Evolutionary conservation across 345 rosid genomes (phyloP).

Genomic region (Crucihimalaya himalaica): DNA sequence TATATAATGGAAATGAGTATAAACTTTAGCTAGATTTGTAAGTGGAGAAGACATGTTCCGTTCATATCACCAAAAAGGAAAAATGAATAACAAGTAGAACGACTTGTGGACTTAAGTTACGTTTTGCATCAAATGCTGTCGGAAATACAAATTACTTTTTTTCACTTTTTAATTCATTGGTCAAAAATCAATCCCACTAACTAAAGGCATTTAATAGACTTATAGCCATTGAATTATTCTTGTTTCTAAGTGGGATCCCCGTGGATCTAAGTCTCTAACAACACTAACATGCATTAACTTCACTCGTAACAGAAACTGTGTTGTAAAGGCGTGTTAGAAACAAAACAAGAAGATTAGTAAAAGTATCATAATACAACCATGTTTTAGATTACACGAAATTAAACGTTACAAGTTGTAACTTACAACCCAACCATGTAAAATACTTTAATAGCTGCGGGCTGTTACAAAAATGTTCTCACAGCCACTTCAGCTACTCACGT

Average conservation of each 20-base stretch:
- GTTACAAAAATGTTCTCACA: conserved; percentile 41
- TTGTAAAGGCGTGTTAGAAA: not conserved
- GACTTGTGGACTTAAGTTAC: conserved; percentile 29
- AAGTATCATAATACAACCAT: conserved; percentile 23
- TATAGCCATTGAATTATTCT: conserved; percentile 35
- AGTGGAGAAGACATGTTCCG: conserved; percentile 39
- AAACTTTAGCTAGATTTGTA: conserved; percentile 22
- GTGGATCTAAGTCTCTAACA: conserved; percentile 14
- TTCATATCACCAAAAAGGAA: conserved; percentile 32
- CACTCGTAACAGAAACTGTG: not conserved
- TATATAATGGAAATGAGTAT: not conserved
- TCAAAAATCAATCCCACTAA: conserved; percentile 38
- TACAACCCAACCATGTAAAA: conserved; percentile 31
- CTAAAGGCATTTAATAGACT: conserved; percentile 31
- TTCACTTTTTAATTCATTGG: not conserved
- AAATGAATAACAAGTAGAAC: conserved; percentile 8
- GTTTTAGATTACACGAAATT: conserved; percentile 31
- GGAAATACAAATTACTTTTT: conserved; percentile 15
- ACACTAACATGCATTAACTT: conserved; percentile 17
- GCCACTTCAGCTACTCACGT: conserved; percentile 38
- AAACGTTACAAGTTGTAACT: conserved; percentile 25
- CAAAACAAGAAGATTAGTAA: not conserved
- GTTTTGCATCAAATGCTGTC: conserved; percentile 41
- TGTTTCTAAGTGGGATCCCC: conserved; percentile 39
- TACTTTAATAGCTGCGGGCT: conserved; percentile 42